phyloP scores from a whole-genome alignment of 1,284 basidiomycete genomes.

The Filobasidium uniguttulatum region DNA sequence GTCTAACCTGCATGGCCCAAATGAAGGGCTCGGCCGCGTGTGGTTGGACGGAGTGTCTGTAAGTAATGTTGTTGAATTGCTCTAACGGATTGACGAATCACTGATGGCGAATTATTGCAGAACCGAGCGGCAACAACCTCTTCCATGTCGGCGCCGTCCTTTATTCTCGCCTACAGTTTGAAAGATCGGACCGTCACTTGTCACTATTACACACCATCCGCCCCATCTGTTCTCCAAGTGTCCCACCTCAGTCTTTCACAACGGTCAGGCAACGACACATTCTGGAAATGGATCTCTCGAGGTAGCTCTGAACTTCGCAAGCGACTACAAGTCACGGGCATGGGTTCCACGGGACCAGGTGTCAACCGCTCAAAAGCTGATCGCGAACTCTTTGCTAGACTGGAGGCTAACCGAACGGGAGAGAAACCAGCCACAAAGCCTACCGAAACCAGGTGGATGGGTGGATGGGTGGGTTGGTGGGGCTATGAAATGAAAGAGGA shows the following conservation, averaged over 20 bases:
- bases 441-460: constrained; percentile 24
- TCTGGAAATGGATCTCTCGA: constrained; percentile 32
- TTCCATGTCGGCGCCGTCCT: constrained; percentile 27
- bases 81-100: not conserved
- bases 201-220: constrained; percentile 10
- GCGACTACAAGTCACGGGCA: too few species aligned
- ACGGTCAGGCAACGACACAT: constrained; percentile 11
- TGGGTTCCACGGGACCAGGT: too few species aligned
- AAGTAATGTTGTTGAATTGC: constrained; percentile 12
- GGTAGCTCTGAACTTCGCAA: constrained; percentile 10
- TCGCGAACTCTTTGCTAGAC: too few species aligned
- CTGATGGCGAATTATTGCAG: constrained; percentile 6
- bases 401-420: too few species aligned
- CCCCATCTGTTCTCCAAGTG: not conserved
- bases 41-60: constrained; percentile 42
- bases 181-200: constrained; percentile 23
- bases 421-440: constrained; percentile 3
- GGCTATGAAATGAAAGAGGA: constrained; percentile 46
- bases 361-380: too few species aligned
- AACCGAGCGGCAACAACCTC: constrained; percentile 32
- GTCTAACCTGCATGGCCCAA: constrained; percentile 3
- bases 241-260: too few species aligned
- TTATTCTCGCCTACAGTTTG: constrained; percentile 32
- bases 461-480: constrained; percentile 44
- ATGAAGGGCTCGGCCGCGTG: constrained; percentile 32